A percentile compares a stretch with the other conserved stretches of the same genome.
These are phyloP conservation scores for Hura crepitans DNA, from an alignment of 441 rosid species.

Conservation along the genomic window DNA sequence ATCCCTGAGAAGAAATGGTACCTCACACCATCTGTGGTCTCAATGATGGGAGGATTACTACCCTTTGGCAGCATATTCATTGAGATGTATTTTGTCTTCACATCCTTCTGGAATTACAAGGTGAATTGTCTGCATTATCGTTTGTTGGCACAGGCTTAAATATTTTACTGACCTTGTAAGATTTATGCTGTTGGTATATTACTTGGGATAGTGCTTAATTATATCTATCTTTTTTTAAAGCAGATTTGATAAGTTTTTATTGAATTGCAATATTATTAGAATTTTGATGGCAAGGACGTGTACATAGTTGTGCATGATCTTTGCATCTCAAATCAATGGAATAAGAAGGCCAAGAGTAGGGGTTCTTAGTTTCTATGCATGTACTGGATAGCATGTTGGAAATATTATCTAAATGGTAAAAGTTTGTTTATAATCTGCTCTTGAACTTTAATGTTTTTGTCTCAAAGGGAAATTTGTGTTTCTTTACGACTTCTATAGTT, in stretches of 20 bases:
- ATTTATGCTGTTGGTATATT: neutral
- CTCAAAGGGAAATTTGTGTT: neutral
- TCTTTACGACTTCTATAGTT: no score
- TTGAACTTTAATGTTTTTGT: neutral
- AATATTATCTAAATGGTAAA: neutral
- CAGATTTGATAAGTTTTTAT: neutral
- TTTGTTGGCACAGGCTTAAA: neutral
- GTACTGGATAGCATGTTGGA: neutral
- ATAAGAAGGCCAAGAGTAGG: neutral
- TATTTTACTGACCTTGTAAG: neutral
- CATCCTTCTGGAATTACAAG: constrained; percentile 99
- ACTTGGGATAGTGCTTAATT: neutral
- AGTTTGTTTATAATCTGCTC: neutral
- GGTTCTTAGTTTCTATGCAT: neutral
- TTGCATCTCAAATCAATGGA: neutral
- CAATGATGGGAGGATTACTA: constrained; percentile 89
- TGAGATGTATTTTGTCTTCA: constrained; percentile 97
- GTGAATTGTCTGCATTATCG: constrained; percentile 32
- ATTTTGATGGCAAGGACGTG: no score
- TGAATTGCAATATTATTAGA: neutral
- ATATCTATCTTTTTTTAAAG: neutral
- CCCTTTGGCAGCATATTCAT: constrained; percentile 98
- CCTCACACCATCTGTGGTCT: constrained; percentile 87
- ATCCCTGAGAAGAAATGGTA: constrained; percentile 98
- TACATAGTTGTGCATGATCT: neutral